Conservation (phyloP, 108 stramenopile species). For the Skeletonema tropicum region DNA sequence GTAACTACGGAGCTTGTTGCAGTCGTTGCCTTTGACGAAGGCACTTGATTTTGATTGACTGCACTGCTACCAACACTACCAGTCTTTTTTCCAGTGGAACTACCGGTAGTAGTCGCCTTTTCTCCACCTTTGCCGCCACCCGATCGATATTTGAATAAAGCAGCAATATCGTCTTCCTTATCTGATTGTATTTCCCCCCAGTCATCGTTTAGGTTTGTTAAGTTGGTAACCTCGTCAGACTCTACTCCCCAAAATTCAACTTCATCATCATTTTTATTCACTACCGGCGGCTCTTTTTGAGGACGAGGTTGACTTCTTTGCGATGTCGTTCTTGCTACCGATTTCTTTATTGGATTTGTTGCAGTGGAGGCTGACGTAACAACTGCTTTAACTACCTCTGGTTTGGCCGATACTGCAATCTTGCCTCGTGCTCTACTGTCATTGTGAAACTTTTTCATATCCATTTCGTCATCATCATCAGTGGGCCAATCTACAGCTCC, state of each 20-base stretch:
- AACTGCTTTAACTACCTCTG: not conserved
- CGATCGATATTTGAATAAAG: not conserved
- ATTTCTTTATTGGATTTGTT: not conserved
- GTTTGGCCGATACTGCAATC: not conserved
- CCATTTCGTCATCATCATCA: not conserved
- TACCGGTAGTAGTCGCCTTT: not conserved
- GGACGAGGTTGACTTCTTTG: not conserved
- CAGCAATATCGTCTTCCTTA: constrained; percentile 2
- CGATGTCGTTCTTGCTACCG: not conserved
- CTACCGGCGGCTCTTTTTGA: not conserved
- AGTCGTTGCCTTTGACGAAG: not conserved
- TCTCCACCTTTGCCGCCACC: constrained; percentile 1
- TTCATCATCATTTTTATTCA: not conserved
- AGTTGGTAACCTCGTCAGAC: constrained; percentile 3
- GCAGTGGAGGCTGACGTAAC: not conserved
- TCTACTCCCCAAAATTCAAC: not conserved
- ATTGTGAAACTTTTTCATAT: not conserved
- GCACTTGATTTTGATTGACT: not conserved
- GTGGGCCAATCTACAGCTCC: not conserved
- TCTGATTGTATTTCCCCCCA: not conserved
- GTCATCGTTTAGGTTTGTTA: not conserved
- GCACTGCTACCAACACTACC: not conserved
- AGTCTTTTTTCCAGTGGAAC: not conserved
- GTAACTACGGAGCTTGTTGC: no score
- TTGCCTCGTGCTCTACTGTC: not conserved